Evolutionary conservation across 2,329 filamentous ascomycete genomes (phyloP), one percentile per base, ranked within the genome.

Genomic region (Botrytis fragariae): DNA sequence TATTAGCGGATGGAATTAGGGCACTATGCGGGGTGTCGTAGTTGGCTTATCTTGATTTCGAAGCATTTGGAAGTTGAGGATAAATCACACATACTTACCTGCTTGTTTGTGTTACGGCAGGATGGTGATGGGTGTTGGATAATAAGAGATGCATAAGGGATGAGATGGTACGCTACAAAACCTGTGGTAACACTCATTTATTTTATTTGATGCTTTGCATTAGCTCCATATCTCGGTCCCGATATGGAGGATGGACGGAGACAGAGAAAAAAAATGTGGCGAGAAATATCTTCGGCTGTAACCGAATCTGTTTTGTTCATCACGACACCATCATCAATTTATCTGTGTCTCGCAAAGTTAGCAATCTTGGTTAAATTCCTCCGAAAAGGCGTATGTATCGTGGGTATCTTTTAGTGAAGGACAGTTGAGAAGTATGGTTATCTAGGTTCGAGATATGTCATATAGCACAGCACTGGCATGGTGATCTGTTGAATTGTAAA

Each of bases 331-430:
- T n/a, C 39, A 42, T 4, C 35, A 32, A 44, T 69, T n/a, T 57
- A 57, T 57, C 48, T 69, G n/a, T 69, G 65, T 42, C 18, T 37
- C n/a, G 65, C 48, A 69, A 42, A 37, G 48, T 42, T 57, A 22
- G 48, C 18, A 72, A 72, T 72, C 62, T 72, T 60, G 71, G 63
- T 59, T 72, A 60, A 68, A 72, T 60, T 60, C 18, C 71, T 72
- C 62, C 71, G 71, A 68, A 37, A 57, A 57, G 22, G 10, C 22
- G 18, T 44, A 42, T n/a, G 65, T 69, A 69, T 68, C 65, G 25
- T 69, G 48, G n/a, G 65, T 57, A 57, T 42, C 65, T 44, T 32
- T 68, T 29, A 48, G 22, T 69, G 32, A 16, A 18, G 64, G 25
- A 68, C 16, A 68, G 16, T 57, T 54, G 51, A 42, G 18, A 69